Base-by-base conservation (phyloP, 2,329 filamentous ascomycete species). In the Neonectria ditissima region DNA sequence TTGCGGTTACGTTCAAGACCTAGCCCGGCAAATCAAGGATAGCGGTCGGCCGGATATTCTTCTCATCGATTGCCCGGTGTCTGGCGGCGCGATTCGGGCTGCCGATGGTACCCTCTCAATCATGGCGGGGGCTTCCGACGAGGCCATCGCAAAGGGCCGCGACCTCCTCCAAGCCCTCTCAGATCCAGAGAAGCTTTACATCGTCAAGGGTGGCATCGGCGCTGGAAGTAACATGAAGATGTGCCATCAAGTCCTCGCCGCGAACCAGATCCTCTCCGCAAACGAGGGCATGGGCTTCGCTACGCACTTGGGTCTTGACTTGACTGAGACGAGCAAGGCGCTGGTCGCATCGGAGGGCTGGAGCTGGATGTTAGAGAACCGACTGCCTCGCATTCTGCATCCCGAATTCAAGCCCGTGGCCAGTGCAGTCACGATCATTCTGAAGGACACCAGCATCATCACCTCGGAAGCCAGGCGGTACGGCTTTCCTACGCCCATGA, bases 191-290 rank as follows among this genome's bases (percentile, higher is more conserved):
- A 92, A 92, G 74, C 80, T 94, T 5, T 90, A 88, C 73, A 80
- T 89, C 20, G 86, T 90, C 7, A 80, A 81, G 4, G 87, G 87
- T 7, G 87, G 87, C 1, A 76, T 90, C 53, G 89, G 89, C 1
- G 86, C 86, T 0, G 88, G 88, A 3, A 90, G 88, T 72, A 90
- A 89, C 72, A 87, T 90, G 80, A 91, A 91, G 76, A 90, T 90
- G 85, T 84, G 87, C 58, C 88, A 90, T 75, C 88, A 91, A 76
- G 87, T 91, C 11, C 80, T 90, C 34, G 88, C 88, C 0, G 88
- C 85, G 3, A 86, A 87, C 68, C 87, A 90, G 66, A 90, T 91
- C 69, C 80, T 89, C 1, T 83, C 86, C 2, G 82, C 84, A 3
- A 85, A 84, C 71, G 89, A 91, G 71, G 85, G 83, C 5, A 82